Base-by-base conservation (phyloP, 805 yeast genomes). In the Metschnikowia kunwiensis region DNA sequence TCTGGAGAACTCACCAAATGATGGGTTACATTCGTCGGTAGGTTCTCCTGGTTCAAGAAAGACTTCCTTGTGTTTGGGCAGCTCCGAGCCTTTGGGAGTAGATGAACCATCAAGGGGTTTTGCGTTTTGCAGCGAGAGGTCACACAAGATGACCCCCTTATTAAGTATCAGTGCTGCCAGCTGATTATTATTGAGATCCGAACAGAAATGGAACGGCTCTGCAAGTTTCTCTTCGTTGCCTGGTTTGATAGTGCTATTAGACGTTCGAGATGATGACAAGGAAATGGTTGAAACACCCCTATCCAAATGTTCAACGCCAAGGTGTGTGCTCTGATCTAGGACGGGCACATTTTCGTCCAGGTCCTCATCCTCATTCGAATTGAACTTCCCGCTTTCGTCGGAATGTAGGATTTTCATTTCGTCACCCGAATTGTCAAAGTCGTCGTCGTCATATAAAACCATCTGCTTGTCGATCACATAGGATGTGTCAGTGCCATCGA, bases 331-430 rank as follows among this genome's bases (percentile, higher is more conserved):
- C 24, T 21, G 24, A 9, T 21, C n/a, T 7, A 14, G 7, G 12
- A 24, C 26, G 6, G 7, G 12, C 5, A 8, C 13, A 14, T 21
- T 26, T 14, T 4, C 11, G 26, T 35, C 43, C 11, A 36, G 27
- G 5, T 48, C 51, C 14, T 42, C 47, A 22, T 40, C 48, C 32
- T 38, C 46, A 17, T 46, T 42, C 2, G 50, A 52, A 8, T 49
- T 40, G 17, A 52, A 53, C 33, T 51, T 41, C 7, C 53, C 51
- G 13, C 62, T 54, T 29, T 58, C 63, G 36, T 57, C 59, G 22
- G 37, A 57, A 25, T 24, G 60, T 38, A 32, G 48, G 33, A 36
- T 50, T 48, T 45, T 36, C 25, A 48, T 32, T 18, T 48, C 52
- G 24, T 46, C 52, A n/a, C 36, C 50, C 7, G 51, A 40, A 15